Evolutionary conservation across 257 asterid species (phyloP), one percentile per base, ranked within the genome.

Genomic region (Gynochthodes officinalis): DNA sequence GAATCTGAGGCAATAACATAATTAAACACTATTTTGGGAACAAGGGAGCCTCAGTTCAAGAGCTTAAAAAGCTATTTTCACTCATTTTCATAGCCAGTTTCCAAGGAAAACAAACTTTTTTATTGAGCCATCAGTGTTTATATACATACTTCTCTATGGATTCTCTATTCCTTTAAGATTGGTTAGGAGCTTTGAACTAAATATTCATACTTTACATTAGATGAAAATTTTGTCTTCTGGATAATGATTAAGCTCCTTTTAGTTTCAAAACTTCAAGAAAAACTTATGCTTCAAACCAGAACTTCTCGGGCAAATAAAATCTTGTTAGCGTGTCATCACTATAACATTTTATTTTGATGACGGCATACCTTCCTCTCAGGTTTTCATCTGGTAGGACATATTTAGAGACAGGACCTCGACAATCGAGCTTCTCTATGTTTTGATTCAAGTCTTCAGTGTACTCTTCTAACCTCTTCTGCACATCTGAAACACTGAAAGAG

Each of bases 311-410:
- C 15, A 37, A 43, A 27, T 12, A 39, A 15, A 27, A 42, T 57
- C 42, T 55, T 11, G 19, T 46, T 42, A 46, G 39, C 39, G 21
- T 46, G 43, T 28, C 59, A 46, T 6, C 5, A 58, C 7, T 14
- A 1, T 32, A 39, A 7, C 14, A 32, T 65, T 42, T 37, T 7
- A 42, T 44, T 28, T 35, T 27, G 23, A 1, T 18, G 61, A 79
- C 76, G 69, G 61, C 81, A 52, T 79, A 94, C 98, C 96, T 88
- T 85, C 97, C 97, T 79, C 86, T 86, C 70, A 94, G 90, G 86
- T 89, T 87, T 86, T 94, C 99, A 60, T 94, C 99, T 23, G 89
- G 99, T 73, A 94, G 84, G 66, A 78, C 85, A 77, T 94, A 94
- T 73, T 89, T 88, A 63, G 99, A 94, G 73, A 89, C 96, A 52